Evolutionary conservation across 331 rosid genomes (phyloP), one percentile per base, ranked within the genome.

Genomic region (Dryas integrifolia): DNA sequence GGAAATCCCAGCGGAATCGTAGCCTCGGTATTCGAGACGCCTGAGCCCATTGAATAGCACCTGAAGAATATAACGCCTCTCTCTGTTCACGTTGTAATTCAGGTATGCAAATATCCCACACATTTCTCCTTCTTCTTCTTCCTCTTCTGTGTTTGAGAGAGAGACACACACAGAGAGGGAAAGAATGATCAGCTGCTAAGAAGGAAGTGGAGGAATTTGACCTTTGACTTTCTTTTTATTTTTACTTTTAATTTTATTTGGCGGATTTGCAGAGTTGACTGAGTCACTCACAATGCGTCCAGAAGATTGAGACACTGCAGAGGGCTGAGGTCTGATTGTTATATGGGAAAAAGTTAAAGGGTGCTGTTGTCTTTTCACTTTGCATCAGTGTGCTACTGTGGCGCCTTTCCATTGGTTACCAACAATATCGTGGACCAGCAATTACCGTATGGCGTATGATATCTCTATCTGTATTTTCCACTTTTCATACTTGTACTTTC

Each of bases 81-180:
- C 99, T 79, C 95, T 84, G 45, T 83, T 78, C 9, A 88, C 91
- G 30, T 92, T 77, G 90, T 86, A 89, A 83, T 95, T 95, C 90
- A 95, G 88, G 76, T 95, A 95, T n/a, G 99, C 97, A 67, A 95
- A 95, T 48, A 95, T 95, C 79, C 99, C 99, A 82, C 99, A 95
- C 99, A 95, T 95, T 81, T 51, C 56, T 26, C 55, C n/a, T 58
- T 11, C 68, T 41, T 61, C 58, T 47, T 6, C 18, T 44, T 21
- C 52, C 21, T n/a, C 56, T 70, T 60, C 70, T 62, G 61, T 59
- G 38, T 46, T 62, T 56, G 7, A 44, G 65, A 9, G 57, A 9
- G 45, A 38, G 48, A 14, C 15, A 38, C 2, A 4, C 16, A 39
- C 21, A 10, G 58, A 48, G 21, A 21, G 48, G 0, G 61, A 41